These are phyloP conservation scores for Aspergillus nidulans DNA, from an alignment of 495 filamentous ascomycete genomes.

Conservation along the genomic window DNA sequence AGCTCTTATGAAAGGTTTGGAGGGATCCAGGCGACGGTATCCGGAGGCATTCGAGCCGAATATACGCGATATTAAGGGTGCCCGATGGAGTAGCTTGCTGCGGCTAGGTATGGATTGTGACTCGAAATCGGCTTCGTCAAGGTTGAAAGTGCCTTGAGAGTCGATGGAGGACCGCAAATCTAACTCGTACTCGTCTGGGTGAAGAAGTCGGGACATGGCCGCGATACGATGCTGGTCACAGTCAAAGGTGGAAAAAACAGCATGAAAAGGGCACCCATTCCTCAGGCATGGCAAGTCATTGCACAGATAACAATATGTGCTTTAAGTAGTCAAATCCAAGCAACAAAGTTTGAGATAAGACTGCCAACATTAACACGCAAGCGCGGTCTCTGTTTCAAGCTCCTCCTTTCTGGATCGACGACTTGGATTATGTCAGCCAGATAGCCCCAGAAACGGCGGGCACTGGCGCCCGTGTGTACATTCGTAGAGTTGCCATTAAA, in stretches of 20 bases:
- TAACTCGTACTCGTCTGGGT: slow-evolving; percentile 46
- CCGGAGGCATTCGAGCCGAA: slow-evolving; percentile 25
- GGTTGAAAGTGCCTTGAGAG: slow-evolving; percentile 43
- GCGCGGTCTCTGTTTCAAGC: too few species aligned
- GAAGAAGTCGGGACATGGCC: slow-evolving; percentile 41
- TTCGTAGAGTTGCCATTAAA: too few species aligned
- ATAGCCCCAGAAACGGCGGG: too few species aligned
- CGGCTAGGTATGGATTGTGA: slow-evolving; percentile 33
- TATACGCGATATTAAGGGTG: slow-evolving; percentile 27
- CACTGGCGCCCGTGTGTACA: too few species aligned
- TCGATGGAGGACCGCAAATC: slow-evolving; percentile 41
- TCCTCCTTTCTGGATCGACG: too few species aligned
- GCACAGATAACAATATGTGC: too few species aligned
- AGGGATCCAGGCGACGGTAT: slow-evolving; percentile 33
- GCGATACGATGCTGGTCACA: slow-evolving; percentile 10
- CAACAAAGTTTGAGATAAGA: too few species aligned
- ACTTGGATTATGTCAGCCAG: too few species aligned
- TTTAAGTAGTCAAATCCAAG: too few species aligned
- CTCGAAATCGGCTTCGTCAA: slow-evolving; percentile 49
- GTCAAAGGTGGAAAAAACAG: background rate
- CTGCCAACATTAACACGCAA: too few species aligned
- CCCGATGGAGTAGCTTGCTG: slow-evolving; percentile 20
- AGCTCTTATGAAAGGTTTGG: slow-evolving; percentile 24
- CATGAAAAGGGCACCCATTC: slow-evolving; percentile 10
- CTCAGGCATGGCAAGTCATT: background rate